phyloP scores from a whole-genome alignment of 768 basidiomycete species.

The Lentinula sp. region DNA sequence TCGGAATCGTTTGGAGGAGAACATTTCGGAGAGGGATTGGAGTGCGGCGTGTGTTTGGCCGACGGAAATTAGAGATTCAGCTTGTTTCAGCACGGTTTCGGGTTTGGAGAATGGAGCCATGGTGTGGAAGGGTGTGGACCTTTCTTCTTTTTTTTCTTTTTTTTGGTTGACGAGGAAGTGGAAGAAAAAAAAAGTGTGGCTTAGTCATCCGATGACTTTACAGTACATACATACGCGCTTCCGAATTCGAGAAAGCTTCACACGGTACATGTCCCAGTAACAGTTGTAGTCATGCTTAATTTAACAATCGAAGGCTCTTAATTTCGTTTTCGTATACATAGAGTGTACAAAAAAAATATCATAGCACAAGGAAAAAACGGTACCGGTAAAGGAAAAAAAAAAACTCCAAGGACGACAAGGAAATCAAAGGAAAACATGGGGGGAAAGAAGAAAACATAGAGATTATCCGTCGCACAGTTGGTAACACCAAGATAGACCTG shows the following conservation, averaged over 20 bases:
- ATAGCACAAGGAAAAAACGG: no score
- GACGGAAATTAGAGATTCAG: constrained; percentile 91
- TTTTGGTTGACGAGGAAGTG: neutral
- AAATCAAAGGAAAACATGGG: neutral
- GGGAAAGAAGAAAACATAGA: neutral
- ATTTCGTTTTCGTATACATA: no score
- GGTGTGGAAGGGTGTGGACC: constrained; percentile 7
- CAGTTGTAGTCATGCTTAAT: no score
- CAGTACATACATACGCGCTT: no score
- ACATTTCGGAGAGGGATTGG: constrained; percentile 88
- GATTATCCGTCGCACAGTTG: neutral
- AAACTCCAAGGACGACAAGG: no score
- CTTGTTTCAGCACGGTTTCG: constrained; percentile 86
- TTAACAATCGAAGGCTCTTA: no score
- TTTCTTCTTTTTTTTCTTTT: neutral
- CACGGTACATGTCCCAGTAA: no score
- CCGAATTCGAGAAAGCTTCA: no score
- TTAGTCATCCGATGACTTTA: no score
- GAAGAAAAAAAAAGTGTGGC: neutral
- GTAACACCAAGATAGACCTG: no score
- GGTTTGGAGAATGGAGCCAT: constrained; percentile 93
- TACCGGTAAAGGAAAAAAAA: no score
- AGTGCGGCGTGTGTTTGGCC: constrained; percentile 87
- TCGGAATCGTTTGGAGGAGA: constrained; percentile 89
- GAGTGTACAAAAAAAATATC: no score